phyloP scores from a whole-genome alignment of 2,329 filamentous ascomycete species.

The Cyphellophora attinorum region DNA sequence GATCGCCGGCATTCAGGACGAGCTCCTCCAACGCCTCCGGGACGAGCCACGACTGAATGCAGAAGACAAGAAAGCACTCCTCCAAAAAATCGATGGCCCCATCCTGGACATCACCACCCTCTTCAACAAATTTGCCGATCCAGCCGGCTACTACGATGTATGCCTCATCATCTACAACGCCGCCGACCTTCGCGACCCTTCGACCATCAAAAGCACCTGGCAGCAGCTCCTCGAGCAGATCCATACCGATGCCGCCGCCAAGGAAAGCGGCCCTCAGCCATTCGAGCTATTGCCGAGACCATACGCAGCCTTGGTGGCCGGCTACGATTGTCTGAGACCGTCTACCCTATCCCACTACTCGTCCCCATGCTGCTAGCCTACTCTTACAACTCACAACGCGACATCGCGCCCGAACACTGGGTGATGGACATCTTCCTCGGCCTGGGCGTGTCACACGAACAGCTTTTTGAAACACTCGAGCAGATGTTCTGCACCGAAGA shows the following conservation, averaged over 20 bases:
- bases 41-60: conserved; percentile 60
- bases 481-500: conserved; percentile 59
- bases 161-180: conserved; percentile 86
- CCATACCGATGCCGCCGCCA: conserved; percentile 46
- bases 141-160: conserved; percentile 86
- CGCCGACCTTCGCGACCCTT: conserved; percentile 80
- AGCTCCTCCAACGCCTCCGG: conserved; percentile 69
- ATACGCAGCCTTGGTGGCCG: conserved; percentile 49
- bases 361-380: conserved; percentile 48
- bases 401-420: conserved; percentile 43
- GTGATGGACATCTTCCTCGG: conserved; percentile 57
- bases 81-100: conserved; percentile 62
- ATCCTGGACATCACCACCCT: conserved; percentile 72
- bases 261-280: conserved; percentile 30
- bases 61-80: conserved; percentile 55
- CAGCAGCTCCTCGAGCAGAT: conserved; percentile 65
- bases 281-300: conserved; percentile 42
- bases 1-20: conserved; percentile 89
- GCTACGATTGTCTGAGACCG: conserved; percentile 45
- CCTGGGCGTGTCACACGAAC: conserved; percentile 52
- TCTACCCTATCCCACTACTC: conserved; percentile 45
- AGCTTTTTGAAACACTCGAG: conserved; percentile 53
- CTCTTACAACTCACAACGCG: conserved; percentile 39
- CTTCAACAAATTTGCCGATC: conserved; percentile 87
- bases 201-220: conserved; percentile 80